These are phyloP conservation scores for Penicillium sp. DNA, from an alignment of 2,329 filamentous ascomycete species.

Conservation along the genomic window DNA sequence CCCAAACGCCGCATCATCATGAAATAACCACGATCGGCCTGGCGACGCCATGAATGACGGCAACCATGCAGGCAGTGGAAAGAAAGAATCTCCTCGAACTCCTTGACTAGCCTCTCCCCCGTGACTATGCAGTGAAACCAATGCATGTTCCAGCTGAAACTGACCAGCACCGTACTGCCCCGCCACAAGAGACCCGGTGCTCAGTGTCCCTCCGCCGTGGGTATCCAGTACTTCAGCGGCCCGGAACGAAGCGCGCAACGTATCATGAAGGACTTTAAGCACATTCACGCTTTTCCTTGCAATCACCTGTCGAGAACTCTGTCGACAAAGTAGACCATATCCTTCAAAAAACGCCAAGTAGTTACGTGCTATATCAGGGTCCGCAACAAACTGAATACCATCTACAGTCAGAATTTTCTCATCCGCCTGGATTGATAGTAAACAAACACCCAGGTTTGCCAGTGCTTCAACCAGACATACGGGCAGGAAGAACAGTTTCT, in stretches of 20 bases:
- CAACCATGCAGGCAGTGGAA: constrained; percentile 14
- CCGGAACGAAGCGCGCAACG: background rate
- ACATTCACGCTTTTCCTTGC: constrained; percentile 8
- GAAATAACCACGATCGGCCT: constrained; percentile 14
- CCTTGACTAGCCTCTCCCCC: background rate
- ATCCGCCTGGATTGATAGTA: constrained; percentile 16
- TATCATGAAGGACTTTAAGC: constrained; percentile 10
- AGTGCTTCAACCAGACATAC: constrained; percentile 10
- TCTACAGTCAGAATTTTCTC: constrained; percentile 2
- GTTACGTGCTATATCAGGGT: constrained; percentile 5
- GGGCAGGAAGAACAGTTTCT: constrained; percentile 12
- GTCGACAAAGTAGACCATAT: constrained; percentile 8
- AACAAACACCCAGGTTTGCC: constrained; percentile 11
- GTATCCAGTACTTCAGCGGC: background rate
- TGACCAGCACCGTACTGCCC: background rate
- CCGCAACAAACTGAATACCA: constrained; percentile 7
- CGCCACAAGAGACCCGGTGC: background rate
- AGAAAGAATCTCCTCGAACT: background rate
- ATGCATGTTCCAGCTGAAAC: constrained; percentile 14
- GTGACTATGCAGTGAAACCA: constrained; percentile 9
- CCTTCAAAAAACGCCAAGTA: constrained; percentile 12
- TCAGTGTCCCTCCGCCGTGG: background rate
- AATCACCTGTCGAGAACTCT: constrained; percentile 9
- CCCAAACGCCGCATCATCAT: constrained; percentile 7
- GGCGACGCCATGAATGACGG: constrained; percentile 11